A percentile compares a stretch with the other conserved stretches of the same genome.
These are phyloP conservation scores for Kodamaea sp. DNA, from an alignment of 1,139 yeast genomes.

Conservation along the genomic window DNA sequence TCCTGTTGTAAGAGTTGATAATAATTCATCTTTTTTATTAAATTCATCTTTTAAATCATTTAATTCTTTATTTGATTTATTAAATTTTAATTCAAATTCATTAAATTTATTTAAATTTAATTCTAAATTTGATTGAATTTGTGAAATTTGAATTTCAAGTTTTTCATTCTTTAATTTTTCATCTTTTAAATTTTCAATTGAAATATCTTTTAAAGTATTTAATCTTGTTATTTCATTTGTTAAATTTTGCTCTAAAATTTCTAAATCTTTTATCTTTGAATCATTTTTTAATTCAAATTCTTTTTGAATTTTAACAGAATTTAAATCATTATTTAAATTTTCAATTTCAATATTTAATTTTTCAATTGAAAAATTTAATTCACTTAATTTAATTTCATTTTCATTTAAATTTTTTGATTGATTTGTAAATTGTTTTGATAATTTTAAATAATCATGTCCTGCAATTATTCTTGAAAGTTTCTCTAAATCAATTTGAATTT, in stretches of 20 bases:
- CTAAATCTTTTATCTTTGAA: slow-evolving; percentile 59
- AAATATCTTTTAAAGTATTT: slow-evolving; percentile 58
- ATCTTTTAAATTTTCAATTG: slow-evolving; percentile 50
- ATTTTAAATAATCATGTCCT: slow-evolving; percentile 65
- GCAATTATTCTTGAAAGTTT: slow-evolving; percentile 67
- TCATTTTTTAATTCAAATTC: slow-evolving; percentile 63
- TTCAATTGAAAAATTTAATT: slow-evolving; percentile 36
- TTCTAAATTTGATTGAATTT: slow-evolving; percentile 21
- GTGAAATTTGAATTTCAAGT: slow-evolving; percentile 17
- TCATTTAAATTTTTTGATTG: slow-evolving; percentile 38
- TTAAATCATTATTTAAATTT: slow-evolving; percentile 60
- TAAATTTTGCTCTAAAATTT: slow-evolving; percentile 52
- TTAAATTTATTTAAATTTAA: slow-evolving; percentile 26
- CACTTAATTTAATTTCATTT: slow-evolving; percentile 33
- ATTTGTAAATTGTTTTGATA: slow-evolving; percentile 39
- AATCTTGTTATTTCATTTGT: slow-evolving; percentile 68
- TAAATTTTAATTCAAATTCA: slow-evolving; percentile 36
- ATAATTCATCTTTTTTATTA: slow-evolving; percentile 68
- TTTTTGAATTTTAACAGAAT: slow-evolving; percentile 49
- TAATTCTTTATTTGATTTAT: slow-evolving; percentile 41
- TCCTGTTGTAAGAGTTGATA: slow-evolving; percentile 85
- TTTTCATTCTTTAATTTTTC: slow-evolving; percentile 28
- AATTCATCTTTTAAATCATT: slow-evolving; percentile 46
- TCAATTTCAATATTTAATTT: slow-evolving; percentile 53
- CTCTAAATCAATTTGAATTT: slow-evolving; percentile 77